These are phyloP conservation scores for Daldinia concentrica DNA, from an alignment of 495 filamentous ascomycete species.

Conservation along the genomic window DNA sequence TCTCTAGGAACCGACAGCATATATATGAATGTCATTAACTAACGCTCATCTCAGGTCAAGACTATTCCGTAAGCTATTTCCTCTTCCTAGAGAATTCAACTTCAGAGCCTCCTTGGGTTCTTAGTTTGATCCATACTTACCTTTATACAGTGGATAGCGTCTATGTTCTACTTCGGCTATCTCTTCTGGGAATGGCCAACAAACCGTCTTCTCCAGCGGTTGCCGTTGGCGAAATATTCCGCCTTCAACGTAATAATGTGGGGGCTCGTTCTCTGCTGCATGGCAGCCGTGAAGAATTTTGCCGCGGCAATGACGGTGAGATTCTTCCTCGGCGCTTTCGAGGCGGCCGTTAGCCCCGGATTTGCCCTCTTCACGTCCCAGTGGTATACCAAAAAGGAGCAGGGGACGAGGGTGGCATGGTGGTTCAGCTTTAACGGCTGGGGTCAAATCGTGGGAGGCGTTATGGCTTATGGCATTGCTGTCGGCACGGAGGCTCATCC, in stretches of 20 bases:
- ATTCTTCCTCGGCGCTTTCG: slow-evolving; percentile 68
- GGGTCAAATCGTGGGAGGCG: slow-evolving; percentile 69
- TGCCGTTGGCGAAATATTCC: slow-evolving; percentile 69
- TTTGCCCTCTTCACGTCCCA: slow-evolving; percentile 71
- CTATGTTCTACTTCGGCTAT: slow-evolving; percentile 71
- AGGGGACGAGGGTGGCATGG: slow-evolving; percentile 64
- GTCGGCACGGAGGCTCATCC: slow-evolving; percentile 62
- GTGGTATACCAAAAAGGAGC: slow-evolving; percentile 71
- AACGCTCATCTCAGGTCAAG: slow-evolving; percentile 27
- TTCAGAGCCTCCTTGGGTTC: not conserved
- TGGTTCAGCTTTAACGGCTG: slow-evolving; percentile 73
- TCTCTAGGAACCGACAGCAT: not conserved
- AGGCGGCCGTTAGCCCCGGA: slow-evolving; percentile 70
- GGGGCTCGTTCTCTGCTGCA: slow-evolving; percentile 64
- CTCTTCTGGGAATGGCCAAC: slow-evolving; percentile 73
- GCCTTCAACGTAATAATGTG: slow-evolving; percentile 66
- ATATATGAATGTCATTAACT: not conserved
- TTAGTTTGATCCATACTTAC: slow-evolving; percentile 2
- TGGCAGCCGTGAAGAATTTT: slow-evolving; percentile 57
- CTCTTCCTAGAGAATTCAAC: not conserved
- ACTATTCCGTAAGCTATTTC: slow-evolving; percentile 40
- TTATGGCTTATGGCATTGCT: slow-evolving; percentile 72
- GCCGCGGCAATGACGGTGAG: slow-evolving; percentile 64
- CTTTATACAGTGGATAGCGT: slow-evolving; percentile 43
- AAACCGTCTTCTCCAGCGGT: slow-evolving; percentile 65